These are phyloP conservation scores for Xylariaceae sp. DNA, from an alignment of 2,329 filamentous ascomycete species.

Conservation along the genomic window DNA sequence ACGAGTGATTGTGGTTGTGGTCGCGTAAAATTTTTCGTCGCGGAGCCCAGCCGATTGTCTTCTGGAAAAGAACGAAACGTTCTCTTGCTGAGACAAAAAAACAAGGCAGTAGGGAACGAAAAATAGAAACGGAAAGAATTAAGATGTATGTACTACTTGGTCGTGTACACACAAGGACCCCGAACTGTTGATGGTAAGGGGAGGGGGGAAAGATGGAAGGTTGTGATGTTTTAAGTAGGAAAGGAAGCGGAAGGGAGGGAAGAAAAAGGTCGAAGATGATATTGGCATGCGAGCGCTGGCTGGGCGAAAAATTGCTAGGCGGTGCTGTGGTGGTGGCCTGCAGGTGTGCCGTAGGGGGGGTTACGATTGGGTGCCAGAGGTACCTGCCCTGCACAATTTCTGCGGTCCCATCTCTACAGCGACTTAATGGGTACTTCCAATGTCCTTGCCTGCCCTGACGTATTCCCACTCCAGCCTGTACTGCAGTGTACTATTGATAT, in stretches of 20 bases:
- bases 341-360: background rate
- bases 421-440: too few species aligned
- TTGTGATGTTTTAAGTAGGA: conserved; percentile 16
- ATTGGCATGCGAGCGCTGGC: conserved; percentile 16
- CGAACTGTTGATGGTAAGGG: conserved; percentile 12
- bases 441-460: too few species aligned
- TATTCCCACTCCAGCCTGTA: too few species aligned
- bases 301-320: conserved; percentile 22
- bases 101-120: conserved; percentile 18
- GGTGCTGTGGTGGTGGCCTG: conserved; percentile 3
- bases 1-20: conserved; percentile 6
- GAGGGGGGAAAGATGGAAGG: conserved; percentile 7
- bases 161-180: conserved; percentile 16
- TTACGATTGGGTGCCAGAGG: conserved; percentile 25
- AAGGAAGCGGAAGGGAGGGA: conserved; percentile 19
- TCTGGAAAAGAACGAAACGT: conserved; percentile 30
- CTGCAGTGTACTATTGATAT: too few species aligned
- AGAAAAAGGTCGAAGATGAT: conserved; percentile 7
- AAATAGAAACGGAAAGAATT: conserved; percentile 21
- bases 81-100: conserved; percentile 28
- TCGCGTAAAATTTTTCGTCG: conserved; percentile 24
- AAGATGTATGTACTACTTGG: conserved; percentile 12
- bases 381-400: conserved; percentile 1
- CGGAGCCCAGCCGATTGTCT: conserved; percentile 29
- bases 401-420: too few species aligned